These are phyloP conservation scores for Linnemannia zychae DNA, from an alignment of 192 early-diverging fungal genomes.

Conservation along the genomic window DNA sequence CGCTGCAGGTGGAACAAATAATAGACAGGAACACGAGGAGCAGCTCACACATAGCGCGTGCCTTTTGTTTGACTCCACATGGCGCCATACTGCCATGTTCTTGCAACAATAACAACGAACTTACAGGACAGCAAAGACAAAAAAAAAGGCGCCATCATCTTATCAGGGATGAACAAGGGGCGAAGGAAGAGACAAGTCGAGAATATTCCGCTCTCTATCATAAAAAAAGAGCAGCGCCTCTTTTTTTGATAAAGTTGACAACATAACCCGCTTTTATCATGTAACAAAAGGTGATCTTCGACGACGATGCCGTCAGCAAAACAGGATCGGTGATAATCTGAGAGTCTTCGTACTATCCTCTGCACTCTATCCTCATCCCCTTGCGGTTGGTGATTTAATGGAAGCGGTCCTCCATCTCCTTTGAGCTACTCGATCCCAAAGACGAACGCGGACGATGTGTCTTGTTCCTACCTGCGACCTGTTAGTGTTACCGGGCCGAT, in stretches of 20 bases:
- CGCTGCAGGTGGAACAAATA: not conserved
- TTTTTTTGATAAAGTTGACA: not conserved
- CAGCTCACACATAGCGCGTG: not conserved
- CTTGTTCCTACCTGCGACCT: not conserved
- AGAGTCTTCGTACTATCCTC: not conserved
- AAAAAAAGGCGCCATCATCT: not conserved
- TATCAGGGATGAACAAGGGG: no score
- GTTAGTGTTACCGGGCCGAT: not conserved
- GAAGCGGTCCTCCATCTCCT: no score
- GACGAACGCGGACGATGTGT: constrained; percentile 1
- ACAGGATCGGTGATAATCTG: constrained; percentile 37
- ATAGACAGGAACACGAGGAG: not conserved
- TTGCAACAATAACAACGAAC: not conserved
- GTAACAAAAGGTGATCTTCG: not conserved
- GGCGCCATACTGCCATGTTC: not conserved
- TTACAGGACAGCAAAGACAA: not conserved
- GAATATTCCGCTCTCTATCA: not conserved
- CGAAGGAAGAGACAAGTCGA: not conserved
- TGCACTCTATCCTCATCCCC: constrained; percentile 24
- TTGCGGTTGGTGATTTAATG: not conserved
- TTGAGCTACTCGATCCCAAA: not conserved
- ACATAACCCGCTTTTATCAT: not conserved
- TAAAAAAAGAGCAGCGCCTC: constrained; percentile 8
- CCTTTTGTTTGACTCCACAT: not conserved
- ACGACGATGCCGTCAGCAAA: not conserved